Evolutionary conservation across 192 early-diverging fungal genomes (phyloP).

Genomic region (Backusella psychrophila): DNA sequence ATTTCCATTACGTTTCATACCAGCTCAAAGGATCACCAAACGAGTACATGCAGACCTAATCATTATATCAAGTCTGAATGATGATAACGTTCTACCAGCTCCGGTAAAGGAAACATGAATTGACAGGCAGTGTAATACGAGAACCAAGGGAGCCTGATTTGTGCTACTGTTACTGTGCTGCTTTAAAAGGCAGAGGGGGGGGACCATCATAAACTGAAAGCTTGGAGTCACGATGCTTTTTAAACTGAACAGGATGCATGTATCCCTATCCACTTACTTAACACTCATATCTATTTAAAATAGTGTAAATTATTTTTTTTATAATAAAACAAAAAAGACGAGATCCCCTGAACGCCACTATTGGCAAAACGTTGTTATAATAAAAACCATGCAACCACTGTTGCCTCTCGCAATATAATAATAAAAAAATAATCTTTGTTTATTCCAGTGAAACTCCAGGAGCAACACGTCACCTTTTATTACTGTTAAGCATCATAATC

Average conservation of each 20-base stretch:
- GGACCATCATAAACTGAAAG: not conserved
- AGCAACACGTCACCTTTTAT: not conserved
- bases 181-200: not conserved
- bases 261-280: not conserved
- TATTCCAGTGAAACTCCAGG: slow-evolving; percentile 2
- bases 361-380: not conserved
- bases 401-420: not conserved
- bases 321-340: not conserved
- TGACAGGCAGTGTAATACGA: slow-evolving; percentile 3
- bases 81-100: not conserved
- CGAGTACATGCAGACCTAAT: slow-evolving; percentile 3
- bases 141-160: not conserved
- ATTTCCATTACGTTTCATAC: not conserved
- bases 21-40: not conserved
- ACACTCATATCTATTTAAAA: not conserved
- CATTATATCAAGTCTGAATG: not conserved
- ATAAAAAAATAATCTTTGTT: not conserved
- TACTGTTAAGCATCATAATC: not conserved
- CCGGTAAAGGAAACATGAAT: not conserved
- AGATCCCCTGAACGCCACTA: not conserved
- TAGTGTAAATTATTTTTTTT: not conserved
- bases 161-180: not conserved
- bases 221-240: not conserved
- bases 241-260: slow-evolving; percentile 4
- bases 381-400: not conserved